Evolutionary conservation across 2,329 filamentous ascomycete genomes (phyloP).

Genomic region (Zasmidium cellare): DNA sequence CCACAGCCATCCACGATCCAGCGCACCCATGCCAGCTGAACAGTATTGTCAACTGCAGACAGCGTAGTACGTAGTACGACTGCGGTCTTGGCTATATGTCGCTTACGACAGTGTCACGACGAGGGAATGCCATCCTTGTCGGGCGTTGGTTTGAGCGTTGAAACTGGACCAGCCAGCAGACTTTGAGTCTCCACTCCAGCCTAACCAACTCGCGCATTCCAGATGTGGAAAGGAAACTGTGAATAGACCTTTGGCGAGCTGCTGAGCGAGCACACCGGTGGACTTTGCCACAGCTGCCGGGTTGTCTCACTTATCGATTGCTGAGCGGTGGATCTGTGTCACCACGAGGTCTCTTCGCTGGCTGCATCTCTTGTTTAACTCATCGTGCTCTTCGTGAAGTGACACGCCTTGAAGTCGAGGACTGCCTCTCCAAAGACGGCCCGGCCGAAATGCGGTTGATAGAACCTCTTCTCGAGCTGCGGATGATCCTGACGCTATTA

Average conservation of each 20-base stretch:
- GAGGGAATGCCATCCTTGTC: not conserved
- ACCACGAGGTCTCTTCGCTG: not conserved
- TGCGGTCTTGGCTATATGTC: not conserved
- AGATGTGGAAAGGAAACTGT: not conserved
- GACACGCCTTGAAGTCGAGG: constrained; percentile 2
- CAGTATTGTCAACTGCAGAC: not conserved
- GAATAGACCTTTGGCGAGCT: not conserved
- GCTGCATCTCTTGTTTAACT: not conserved
- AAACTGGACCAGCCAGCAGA: not conserved
- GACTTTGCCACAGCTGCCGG: not conserved
- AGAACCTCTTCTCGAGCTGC: constrained; percentile 18
- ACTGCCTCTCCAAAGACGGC: constrained; percentile 16
- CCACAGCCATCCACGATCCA: not conserved
- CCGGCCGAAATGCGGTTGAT: constrained; percentile 11
- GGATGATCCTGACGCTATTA: constrained; percentile 69
- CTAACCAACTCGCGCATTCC: not conserved
- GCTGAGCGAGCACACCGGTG: not conserved
- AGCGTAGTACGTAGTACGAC: not conserved
- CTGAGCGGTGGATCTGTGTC: not conserved
- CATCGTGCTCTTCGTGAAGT: constrained; percentile 3
- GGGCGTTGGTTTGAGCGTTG: not conserved
- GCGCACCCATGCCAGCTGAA: not conserved
- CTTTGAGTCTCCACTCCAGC: not conserved
- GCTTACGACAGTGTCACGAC: not conserved
- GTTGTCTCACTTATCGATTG: not conserved